Evolutionary conservation across 140 eudicot genomes (phyloP), one percentile per base, ranked within the genome.

Genomic region (Ambrosia hybrid): DNA sequence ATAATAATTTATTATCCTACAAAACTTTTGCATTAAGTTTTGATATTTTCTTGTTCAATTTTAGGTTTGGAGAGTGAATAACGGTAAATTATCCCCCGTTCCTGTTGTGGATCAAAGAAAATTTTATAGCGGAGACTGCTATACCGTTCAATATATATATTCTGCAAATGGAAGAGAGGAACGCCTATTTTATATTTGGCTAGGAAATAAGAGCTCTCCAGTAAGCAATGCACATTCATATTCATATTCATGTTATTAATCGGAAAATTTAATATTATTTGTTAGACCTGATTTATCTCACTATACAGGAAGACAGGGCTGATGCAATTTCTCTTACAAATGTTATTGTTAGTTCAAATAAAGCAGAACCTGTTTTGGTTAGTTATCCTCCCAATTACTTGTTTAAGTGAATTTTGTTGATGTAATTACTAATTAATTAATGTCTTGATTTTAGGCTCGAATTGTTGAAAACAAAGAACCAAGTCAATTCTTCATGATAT

Each of bases 61-160:
- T 46, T 77, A 86, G 91, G 88, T 86, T 68, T 86, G 88, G 88
- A 73, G 80, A 61, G 86, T 86, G 45, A 76, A 80, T 78, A 81
- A 48, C 9, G 82, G 80, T 60, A 76, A 81, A 46, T 57, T 78
- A 65, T 60, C 81, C 39, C 76, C 59, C n/a, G 71, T 86, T 62
- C 81, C 88, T 5, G 77, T 67, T 38, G 79, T 30, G 60, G 87
- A 83, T 33, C 82, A 71, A 53, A 75, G 71, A 56, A 86, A 80
- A 78, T 57, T 86, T 37, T 86, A 69, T 64, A 81, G 84, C 17
- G 88, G 82, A 34, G 91, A 86, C 57, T 86, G 91, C 65, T 86
- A 86, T 65, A 55, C 84, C 0, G 65, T 83, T 57, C 91, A 83
- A 58, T 83, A 86, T 75, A 72, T 72, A 46, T 86, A 86, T 76